Evolutionary conservation across 202 grass and related monocot species (phyloP).

Genomic region (Musa balbisiana): DNA sequence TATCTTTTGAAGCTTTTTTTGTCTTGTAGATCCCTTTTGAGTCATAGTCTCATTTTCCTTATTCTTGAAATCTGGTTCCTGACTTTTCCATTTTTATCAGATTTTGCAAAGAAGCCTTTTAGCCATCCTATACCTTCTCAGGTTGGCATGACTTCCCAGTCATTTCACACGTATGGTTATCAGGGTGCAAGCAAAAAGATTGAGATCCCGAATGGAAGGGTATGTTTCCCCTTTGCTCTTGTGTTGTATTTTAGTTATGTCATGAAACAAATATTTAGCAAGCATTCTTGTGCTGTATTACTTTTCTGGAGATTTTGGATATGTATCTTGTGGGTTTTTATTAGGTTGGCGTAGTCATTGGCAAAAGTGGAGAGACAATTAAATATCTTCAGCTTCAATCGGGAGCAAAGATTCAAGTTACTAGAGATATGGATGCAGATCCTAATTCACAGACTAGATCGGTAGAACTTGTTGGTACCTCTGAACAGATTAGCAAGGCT

Average conservation of each 20-base stretch:
- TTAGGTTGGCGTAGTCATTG: conserved; percentile 95
- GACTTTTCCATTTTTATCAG: conserved; percentile 8
- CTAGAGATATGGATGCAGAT: conserved; percentile 75
- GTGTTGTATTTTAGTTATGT: background rate
- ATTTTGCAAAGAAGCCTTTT: conserved; percentile 26
- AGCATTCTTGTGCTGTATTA: background rate
- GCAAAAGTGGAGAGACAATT: conserved; percentile 92
- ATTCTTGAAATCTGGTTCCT: background rate
- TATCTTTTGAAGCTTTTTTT: background rate
- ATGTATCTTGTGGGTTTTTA: background rate
- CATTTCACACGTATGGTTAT: conserved; percentile 62
- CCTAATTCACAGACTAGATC: conserved; percentile 56
- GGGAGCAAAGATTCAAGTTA: conserved; percentile 95
- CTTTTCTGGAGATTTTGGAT: background rate
- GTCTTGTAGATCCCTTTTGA: background rate
- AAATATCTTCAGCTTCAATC: conserved; percentile 81
- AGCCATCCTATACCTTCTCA: conserved; percentile 61
- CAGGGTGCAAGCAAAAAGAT: conserved; percentile 78
- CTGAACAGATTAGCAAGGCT: conserved; percentile 84
- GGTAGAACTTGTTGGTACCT: conserved; percentile 79
- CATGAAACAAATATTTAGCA: background rate
- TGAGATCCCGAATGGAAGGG: conserved; percentile 88
- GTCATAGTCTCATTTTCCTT: background rate
- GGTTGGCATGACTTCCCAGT: conserved; percentile 23
- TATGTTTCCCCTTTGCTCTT: conserved; percentile 15